Base-by-base conservation (phyloP, 768 basidiomycete genomes). In the Lyophyllum decastes region DNA sequence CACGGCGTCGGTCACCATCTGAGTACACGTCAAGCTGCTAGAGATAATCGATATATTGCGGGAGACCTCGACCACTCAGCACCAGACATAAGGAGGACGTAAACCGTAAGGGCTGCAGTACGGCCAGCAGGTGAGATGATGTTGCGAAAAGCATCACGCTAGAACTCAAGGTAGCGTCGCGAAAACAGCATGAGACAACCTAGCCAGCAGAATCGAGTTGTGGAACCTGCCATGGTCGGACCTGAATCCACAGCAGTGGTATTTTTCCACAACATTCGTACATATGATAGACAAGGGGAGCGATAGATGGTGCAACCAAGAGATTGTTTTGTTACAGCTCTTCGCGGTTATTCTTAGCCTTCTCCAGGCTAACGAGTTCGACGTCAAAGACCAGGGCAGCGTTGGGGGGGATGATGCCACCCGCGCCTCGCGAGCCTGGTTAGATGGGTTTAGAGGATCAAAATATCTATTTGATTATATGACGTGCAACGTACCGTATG, bases 331-430 rank as follows among this genome's bases (percentile, higher is more conserved):
- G 26, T 40, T 17, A 52, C 2, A 52, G 51, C 51, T 52, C 51
- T 27, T 52, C 51, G 38, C 38, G 51, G 27, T 30, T 8, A 19
- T 21, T 9, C n/a, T 27, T 24, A 3, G 19, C 38, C 35, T 45
- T 58, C 57, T 88, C 78, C 64, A 95, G 72, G 44, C 77, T 78
- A n/a, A 88, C 75, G 25, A 96, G 81, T 69, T 96, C 94, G 11
- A 92, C 90, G 8, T 92, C 90, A 73, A 97, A 96, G 19, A 94
- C 85, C 25, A 96, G 79, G 7, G 88, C 87, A 12, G 93, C 85
- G 65, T 88, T 77, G 38, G 89, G 76, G 33, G 64, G 64, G 12
- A 98, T 98, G 58, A 88, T 72, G 14, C 72, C 73, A 7, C 92
- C 91, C 65, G 88, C 87, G 12, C 93, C 94, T 47, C 89, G 85